Conservation (phyloP, 148 eudicot genomes). For the Rhododendron molle region DNA sequence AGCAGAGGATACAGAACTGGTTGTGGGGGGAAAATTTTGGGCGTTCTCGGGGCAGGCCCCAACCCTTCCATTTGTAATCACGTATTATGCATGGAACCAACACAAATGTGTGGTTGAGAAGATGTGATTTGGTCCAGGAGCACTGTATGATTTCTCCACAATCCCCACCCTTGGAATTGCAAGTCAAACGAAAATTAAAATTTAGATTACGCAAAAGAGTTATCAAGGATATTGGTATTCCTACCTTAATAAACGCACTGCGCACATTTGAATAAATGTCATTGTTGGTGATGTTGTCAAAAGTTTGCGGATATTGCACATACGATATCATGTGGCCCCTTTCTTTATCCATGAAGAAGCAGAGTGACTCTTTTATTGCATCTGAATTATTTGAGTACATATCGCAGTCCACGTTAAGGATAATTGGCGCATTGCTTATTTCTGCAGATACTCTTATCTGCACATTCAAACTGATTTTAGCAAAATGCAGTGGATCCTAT, state of each 20-base stretch:
- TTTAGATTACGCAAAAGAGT: background rate
- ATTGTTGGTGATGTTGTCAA: constrained; percentile 24
- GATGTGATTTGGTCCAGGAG: too few species aligned
- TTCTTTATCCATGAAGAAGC: constrained; percentile 42
- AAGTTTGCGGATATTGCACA: constrained; percentile 36
- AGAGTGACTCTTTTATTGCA: constrained; percentile 31
- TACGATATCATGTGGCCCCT: constrained; percentile 25
- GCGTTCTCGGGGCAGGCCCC: too few species aligned
- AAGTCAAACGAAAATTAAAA: too few species aligned
- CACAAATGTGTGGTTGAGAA: too few species aligned
- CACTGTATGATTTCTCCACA: too few species aligned
- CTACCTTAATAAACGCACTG: constrained; percentile 11
- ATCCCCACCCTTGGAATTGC: too few species aligned
- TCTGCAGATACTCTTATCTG: constrained; percentile 47
- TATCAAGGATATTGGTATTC: background rate
- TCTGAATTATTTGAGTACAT: constrained; percentile 45
- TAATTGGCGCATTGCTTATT: constrained; percentile 41
- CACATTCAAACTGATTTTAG: background rate
- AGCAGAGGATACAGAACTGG: too few species aligned
- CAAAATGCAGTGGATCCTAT: background rate
- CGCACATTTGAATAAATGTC: constrained; percentile 23
- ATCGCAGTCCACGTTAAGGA: constrained; percentile 43
- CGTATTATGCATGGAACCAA: too few species aligned
- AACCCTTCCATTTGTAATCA: too few species aligned
- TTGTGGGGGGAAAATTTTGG: too few species aligned